Evolutionary conservation across 257 asterid species (phyloP).

Genomic region (Petunia axillaris): DNA sequence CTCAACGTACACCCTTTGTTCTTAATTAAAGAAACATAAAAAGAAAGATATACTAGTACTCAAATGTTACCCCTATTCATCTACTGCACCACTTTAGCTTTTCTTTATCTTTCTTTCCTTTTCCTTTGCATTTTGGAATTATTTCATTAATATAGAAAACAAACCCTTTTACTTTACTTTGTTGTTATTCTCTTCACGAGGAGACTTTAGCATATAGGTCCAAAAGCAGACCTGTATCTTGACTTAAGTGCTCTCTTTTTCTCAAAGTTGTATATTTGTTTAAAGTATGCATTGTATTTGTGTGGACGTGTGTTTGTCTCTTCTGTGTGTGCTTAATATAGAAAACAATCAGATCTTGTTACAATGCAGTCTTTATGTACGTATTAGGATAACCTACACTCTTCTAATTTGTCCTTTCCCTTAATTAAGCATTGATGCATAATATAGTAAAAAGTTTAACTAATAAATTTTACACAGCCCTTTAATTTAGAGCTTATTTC

Average conservation of each 20-base stretch:
- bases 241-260: slow-evolving; percentile 66
- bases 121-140: slow-evolving; percentile 39
- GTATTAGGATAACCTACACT: not conserved
- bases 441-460: no score
- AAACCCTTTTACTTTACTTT: slow-evolving; percentile 35
- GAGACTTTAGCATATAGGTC: slow-evolving; percentile 44
- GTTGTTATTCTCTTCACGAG: slow-evolving; percentile 69
- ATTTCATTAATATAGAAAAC: slow-evolving; percentile 32
- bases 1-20: not conserved
- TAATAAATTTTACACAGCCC: no score
- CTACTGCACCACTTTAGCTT: slow-evolving; percentile 21
- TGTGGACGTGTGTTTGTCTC: slow-evolving; percentile 42
- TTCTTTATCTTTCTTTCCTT: slow-evolving; percentile 5
- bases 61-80: slow-evolving; percentile 9
- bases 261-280: slow-evolving; percentile 34
- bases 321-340: not conserved
- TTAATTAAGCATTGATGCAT: not conserved
- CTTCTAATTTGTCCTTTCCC: not conserved
- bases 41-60: not conserved
- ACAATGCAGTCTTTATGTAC: not conserved
- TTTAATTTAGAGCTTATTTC: not conserved
- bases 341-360: not conserved
- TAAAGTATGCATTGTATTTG: slow-evolving; percentile 30
- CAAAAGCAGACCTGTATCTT: slow-evolving; percentile 57
- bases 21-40: not conserved